phyloP scores from a whole-genome alignment of 495 filamentous ascomycete genomes.

The Aspergillus steynii region DNA sequence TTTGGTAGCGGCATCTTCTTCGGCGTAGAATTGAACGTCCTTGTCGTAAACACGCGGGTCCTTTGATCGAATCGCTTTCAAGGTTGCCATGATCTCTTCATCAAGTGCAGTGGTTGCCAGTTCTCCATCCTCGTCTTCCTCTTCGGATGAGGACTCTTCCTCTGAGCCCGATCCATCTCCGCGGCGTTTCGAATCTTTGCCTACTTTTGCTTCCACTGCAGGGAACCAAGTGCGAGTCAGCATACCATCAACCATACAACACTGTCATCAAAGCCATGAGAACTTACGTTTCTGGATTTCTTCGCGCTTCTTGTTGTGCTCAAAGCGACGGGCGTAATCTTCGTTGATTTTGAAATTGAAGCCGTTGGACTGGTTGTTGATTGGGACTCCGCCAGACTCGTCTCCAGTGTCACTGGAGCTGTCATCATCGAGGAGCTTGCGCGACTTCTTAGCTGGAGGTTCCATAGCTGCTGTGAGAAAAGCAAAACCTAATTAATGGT shows the following conservation, averaged over 20 bases:
- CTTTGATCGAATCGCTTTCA: slow-evolving; percentile 83
- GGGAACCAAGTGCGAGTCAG: slow-evolving; percentile 13
- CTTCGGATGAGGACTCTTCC: slow-evolving; percentile 67
- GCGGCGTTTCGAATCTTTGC: slow-evolving; percentile 46
- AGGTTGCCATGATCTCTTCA: slow-evolving; percentile 77
- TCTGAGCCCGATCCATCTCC: slow-evolving; percentile 33
- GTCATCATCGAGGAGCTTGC: slow-evolving; percentile 49
- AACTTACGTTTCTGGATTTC: slow-evolving; percentile 76
- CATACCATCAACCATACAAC: background rate
- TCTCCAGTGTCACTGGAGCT: slow-evolving; percentile 58
- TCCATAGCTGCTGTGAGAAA: slow-evolving; percentile 32
- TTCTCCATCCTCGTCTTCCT: slow-evolving; percentile 87
- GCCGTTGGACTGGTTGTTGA: slow-evolving; percentile 32
- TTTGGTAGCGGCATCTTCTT: slow-evolving; percentile 40
- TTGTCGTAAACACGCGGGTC: slow-evolving; percentile 89
- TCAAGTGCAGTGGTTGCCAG: slow-evolving; percentile 81
- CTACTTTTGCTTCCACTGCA: slow-evolving; percentile 85
- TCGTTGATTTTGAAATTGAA: slow-evolving; percentile 78
- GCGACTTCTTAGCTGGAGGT: slow-evolving; percentile 48
- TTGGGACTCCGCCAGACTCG: slow-evolving; percentile 48
- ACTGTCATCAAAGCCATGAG: slow-evolving; percentile 5
- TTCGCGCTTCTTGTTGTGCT: slow-evolving; percentile 95
- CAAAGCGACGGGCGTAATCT: slow-evolving; percentile 85
- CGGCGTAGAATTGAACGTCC: slow-evolving; percentile 70
- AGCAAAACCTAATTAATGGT: slow-evolving; percentile 5